These are phyloP conservation scores for Acanthamoeba lenticulata DNA, from an alignment of 208 protist species.

Conservation along the genomic window DNA sequence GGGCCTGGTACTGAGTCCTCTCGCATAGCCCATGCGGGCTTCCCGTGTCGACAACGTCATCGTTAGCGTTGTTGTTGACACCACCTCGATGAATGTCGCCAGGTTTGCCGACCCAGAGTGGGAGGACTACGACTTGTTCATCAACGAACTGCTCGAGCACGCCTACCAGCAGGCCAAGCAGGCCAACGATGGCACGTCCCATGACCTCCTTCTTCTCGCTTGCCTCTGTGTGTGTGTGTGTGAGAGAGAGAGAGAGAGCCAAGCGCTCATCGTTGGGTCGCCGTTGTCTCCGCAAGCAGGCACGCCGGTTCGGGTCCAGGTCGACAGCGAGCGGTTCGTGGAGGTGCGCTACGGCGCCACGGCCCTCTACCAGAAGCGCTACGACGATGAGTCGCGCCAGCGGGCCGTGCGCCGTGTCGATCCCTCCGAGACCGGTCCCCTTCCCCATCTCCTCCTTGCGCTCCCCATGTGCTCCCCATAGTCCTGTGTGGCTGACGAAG, in stretches of 20 bases:
- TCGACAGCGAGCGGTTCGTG: slow-evolving; percentile 12
- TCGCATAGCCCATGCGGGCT: too few species aligned
- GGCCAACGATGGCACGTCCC: neutral
- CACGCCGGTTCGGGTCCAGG: neutral
- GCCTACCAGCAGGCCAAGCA: neutral
- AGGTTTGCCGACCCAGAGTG: neutral
- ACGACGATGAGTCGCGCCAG: slow-evolving; percentile 18
- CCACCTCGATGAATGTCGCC: too few species aligned
- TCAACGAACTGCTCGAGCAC: neutral
- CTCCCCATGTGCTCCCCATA: neutral
- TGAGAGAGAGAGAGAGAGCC: too few species aligned
- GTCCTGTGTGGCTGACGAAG: neutral
- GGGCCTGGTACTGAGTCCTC: neutral
- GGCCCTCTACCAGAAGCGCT: neutral
- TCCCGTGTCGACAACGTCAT: too few species aligned
- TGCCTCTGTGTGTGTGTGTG: too few species aligned
- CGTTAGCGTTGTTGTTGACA: too few species aligned
- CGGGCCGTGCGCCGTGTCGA: neutral
- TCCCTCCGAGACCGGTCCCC: neutral
- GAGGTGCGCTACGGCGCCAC: neutral
- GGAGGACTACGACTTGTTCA: neutral
- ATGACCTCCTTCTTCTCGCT: neutral
- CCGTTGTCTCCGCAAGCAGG: too few species aligned
- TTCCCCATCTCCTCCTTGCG: neutral
- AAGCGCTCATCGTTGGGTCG: too few species aligned